Evolutionary conservation across 169 alveolate species (phyloP).

Genomic region (Plasmodium berghei): DNA sequence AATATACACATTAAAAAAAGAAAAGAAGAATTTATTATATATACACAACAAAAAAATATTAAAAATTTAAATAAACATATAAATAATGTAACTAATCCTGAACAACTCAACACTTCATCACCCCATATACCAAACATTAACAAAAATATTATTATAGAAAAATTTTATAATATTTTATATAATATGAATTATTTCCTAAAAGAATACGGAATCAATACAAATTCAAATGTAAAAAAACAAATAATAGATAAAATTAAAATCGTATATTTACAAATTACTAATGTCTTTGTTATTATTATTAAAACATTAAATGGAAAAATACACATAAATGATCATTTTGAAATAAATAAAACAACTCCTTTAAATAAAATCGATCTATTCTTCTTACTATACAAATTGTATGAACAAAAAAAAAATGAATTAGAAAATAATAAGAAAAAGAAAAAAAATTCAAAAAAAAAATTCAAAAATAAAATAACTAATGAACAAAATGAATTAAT

Average conservation of each 20-base stretch:
- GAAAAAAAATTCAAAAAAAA: not conserved
- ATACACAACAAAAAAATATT: slow-evolving; percentile 9
- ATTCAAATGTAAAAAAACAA: slow-evolving; percentile 26
- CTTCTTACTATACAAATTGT: slow-evolving; percentile 30
- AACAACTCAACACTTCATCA: not conserved
- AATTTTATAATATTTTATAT: slow-evolving; percentile 36
- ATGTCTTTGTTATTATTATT: slow-evolving; percentile 26
- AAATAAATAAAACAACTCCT: not conserved
- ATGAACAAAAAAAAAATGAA: slow-evolving; percentile 8
- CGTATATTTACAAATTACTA: slow-evolving; percentile 36
- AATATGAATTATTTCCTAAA: slow-evolving; percentile 39
- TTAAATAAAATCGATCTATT: slow-evolving; percentile 44
- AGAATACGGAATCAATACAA: slow-evolving; percentile 42
- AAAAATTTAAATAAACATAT: not conserved
- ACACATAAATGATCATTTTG: slow-evolving; percentile 4
- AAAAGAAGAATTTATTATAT: slow-evolving; percentile 21
- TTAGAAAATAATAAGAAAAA: not conserved
- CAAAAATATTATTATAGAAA: not conserved
- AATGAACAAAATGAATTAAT: slow-evolving; percentile 16
- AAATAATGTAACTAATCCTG: not conserved
- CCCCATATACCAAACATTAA: not conserved
- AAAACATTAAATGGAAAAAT: slow-evolving; percentile 21
- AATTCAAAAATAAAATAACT: not conserved
- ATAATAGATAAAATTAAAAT: slow-evolving; percentile 22
- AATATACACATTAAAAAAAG: slow-evolving; percentile 33